These are phyloP conservation scores for Kazachstania kunashirensis DNA, from an alignment of 805 yeast genomes.

Conservation along the genomic window DNA sequence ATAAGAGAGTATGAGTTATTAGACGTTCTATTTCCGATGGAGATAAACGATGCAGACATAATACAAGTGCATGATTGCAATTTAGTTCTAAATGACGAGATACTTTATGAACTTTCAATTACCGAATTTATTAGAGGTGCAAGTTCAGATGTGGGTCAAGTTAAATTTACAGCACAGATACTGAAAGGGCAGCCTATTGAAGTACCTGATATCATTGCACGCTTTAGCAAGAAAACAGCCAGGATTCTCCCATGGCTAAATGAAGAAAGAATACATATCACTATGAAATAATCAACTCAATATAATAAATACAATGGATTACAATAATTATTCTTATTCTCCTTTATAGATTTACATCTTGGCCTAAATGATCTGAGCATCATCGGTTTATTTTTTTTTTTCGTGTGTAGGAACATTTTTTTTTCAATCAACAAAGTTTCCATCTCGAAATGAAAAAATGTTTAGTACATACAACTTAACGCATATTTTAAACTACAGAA, in stretches of 20 bases:
- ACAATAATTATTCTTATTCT: too few relatives aligned
- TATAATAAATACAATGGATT: too few relatives aligned
- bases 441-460: background rate
- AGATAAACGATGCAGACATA: conserved; percentile 2
- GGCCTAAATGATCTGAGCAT: too few relatives aligned
- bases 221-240: conserved; percentile 8
- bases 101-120: conserved; percentile 9
- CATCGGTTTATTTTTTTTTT: background rate
- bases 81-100: conserved; percentile 7
- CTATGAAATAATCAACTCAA: background rate
- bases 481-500: too few relatives aligned
- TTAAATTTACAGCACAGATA: conserved; percentile 5
- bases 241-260: conserved; percentile 16
- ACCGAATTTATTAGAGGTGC: conserved; percentile 8
- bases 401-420: conserved; percentile 1
- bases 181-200: conserved; percentile 2
- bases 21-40: conserved; percentile 11
- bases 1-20: conserved; percentile 11
- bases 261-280: conserved; percentile 7
- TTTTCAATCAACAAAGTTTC: conserved; percentile 1
- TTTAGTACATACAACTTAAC: too few relatives aligned
- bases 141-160: background rate
- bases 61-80: conserved; percentile 14
- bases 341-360: too few relatives aligned
- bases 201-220: conserved; percentile 5